Base-by-base conservation (phyloP, 164 flowering plant genomes). In the Saururus chinensis region DNA sequence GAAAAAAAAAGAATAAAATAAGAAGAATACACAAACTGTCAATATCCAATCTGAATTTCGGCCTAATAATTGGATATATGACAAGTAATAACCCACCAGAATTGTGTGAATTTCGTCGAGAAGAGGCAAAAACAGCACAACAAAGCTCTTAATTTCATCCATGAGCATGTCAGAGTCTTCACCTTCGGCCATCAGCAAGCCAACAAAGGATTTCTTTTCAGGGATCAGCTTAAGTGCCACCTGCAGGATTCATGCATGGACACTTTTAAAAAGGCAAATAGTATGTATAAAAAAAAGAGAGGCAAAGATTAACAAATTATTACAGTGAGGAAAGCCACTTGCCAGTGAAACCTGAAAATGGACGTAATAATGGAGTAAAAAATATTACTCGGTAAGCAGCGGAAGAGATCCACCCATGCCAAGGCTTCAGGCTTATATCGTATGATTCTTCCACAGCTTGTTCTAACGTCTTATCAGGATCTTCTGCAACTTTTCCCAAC, bases 341-440 rank as follows among this genome's bases (percentile, higher is more conserved):
- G 7, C 19, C n/a, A n/a, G n/a, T 22, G 1, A 3, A 22, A 10
- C 57, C 9, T 23, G 4, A 8, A 22, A 24, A 55, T 23, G 6
- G 17, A n/a, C 0, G 20, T 9, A n/a, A 52, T 53, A 9, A n/a
- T 53, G 2, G 9, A 8, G 19, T 53, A n/a, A 53, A 53, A 7
- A 51, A 12, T 10, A 52, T 4, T 79, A 86, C 98, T 73, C 70
- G 84, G 66, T 73, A 86, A 49, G 98, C 98, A 54, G 96, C 87
- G 1, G 88, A 72, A 19, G 96, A 80, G 63, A 91, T 91, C 98
- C 98, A 91, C 40, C 95, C 86, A 77, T 91, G 98, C 92, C 95
- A 88, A 49, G 88, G 98, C 64, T 84, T 88, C 60, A 91, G 73
- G 51, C 92, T 79, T n/a, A 60, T 22, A 40, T 61, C 65, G 60